Conservation (phyloP, 495 filamentous ascomycete genomes). For the Annulohypoxylon nitens region DNA sequence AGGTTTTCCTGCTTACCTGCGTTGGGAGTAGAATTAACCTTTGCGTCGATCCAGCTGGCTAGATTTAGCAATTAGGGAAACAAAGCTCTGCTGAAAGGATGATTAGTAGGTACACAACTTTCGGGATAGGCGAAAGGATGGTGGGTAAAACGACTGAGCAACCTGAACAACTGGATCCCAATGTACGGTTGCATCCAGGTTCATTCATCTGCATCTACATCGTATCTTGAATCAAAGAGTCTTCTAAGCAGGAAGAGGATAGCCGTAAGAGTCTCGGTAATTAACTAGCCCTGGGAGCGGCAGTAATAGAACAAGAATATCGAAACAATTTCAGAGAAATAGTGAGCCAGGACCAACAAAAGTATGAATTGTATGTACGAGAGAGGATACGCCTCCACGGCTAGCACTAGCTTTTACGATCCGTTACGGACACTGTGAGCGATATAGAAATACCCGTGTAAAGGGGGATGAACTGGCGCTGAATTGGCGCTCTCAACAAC, state of each 20-base stretch:
- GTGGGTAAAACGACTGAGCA: background rate
- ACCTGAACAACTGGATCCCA: constrained; percentile 26
- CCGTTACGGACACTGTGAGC: constrained; percentile 24
- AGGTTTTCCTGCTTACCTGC: constrained; percentile 22
- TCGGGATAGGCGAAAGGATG: constrained; percentile 36
- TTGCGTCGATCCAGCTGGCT: background rate
- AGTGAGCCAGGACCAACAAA: background rate
- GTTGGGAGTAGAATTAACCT: constrained; percentile 15
- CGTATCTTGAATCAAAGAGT: constrained; percentile 20
- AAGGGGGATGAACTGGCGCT: constrained; percentile 3
- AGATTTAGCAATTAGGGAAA: constrained; percentile 26
- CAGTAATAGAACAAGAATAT: constrained; percentile 1
- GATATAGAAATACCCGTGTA: constrained; percentile 4
- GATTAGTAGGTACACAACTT: constrained; percentile 32
- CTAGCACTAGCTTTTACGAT: background rate
- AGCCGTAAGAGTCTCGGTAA: constrained; percentile 34
- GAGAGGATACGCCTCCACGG: background rate
- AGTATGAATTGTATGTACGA: constrained; percentile 1
- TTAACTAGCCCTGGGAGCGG: constrained; percentile 14
- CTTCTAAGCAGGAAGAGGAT: constrained; percentile 26
- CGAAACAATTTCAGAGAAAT: constrained; percentile 2
- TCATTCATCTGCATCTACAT: constrained; percentile 24
- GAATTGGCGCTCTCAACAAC: constrained; percentile 26
- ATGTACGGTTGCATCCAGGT: constrained; percentile 42
- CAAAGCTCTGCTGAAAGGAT: constrained; percentile 20